Percentiles rank a stretch among this genome's conserved stretches.
These are phyloP conservation scores for Myriangium duriaei DNA, from an alignment of 2,329 filamentous ascomycete genomes.

Conservation along the genomic window DNA sequence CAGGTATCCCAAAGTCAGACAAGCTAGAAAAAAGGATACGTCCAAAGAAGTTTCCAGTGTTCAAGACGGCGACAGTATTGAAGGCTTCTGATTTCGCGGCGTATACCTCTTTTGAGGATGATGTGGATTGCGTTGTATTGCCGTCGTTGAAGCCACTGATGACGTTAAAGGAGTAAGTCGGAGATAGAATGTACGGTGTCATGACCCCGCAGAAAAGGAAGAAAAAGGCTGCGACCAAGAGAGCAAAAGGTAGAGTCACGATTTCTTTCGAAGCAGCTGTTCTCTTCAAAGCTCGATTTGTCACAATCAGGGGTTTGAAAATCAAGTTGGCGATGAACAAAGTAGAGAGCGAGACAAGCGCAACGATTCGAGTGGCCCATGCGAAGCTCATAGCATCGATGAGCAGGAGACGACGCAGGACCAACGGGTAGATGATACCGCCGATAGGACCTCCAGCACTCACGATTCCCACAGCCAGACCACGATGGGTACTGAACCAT, in stretches of 20 bases:
- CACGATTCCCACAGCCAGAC: constrained; percentile 32
- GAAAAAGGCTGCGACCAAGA: constrained; percentile 4
- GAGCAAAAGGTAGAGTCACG: constrained; percentile 17
- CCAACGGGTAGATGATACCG: constrained; percentile 6
- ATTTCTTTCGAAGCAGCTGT: constrained; percentile 32
- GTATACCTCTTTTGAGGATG: too few relatives aligned
- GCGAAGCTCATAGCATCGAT: constrained; percentile 1
- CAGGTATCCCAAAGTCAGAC: neutral
- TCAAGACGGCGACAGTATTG: constrained; percentile 6
- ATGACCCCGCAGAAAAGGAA: constrained; percentile 7
- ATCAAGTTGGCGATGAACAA: neutral
- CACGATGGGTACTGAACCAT: constrained; percentile 31
- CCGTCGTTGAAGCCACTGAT: neutral
- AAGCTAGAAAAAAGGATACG: neutral
- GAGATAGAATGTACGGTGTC: constrained; percentile 3
- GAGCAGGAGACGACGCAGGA: constrained; percentile 1
- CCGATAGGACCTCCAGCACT: constrained; percentile 31
- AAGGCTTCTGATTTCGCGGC: constrained; percentile 1
- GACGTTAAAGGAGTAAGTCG: constrained; percentile 1
- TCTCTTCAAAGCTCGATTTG: constrained; percentile 23
- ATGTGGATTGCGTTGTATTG: too few relatives aligned
- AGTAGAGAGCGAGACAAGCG: neutral
- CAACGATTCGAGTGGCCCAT: neutral
- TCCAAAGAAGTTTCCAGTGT: constrained; percentile 6
- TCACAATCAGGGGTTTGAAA: constrained; percentile 8